Evolutionary conservation across 2,329 filamentous ascomycete genomes (phyloP), one percentile per base, ranked within the genome.

Genomic region (Aspergillus quadrilineatus): DNA sequence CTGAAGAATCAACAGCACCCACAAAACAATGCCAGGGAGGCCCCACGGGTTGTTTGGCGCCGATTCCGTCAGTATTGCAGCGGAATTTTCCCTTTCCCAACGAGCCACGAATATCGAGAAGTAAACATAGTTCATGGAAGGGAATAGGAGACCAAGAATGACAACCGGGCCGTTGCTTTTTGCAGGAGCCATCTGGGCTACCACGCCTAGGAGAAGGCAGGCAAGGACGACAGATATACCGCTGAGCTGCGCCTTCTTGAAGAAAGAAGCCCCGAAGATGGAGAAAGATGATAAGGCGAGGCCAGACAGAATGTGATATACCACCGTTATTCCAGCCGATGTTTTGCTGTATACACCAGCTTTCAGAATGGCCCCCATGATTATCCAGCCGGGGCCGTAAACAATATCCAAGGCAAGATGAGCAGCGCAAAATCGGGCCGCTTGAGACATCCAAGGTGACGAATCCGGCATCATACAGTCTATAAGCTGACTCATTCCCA

Each of bases 401-500:
- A 96, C 80, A 6, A 90, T 71, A 57, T 89, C 86, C 66, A 96
- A 94, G 0, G 91, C 85, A 28, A 94, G 70, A 69, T 96, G 90
- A 59, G 92, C 87, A 0, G 92, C 86, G 7, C 92, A 69, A 12
- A 96, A 80, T n/a, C 92, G 83, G 1, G 89, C 87, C 22, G 85
- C 84, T 73, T 93, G 90, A 8, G 89, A 86, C 66, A 90, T 81
- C 90, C 90, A 95, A 43, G 84, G 79, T 48, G 81, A 81, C 53
- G 82, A 81, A 54, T 89, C 89, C 0, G 90, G 88, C 80, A 94
- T 92, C 90, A 96, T 96, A 53, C 90, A 88, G 73, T 97, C 92
- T 43, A 97, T 85, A 29, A 97, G 79, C 60, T 92, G 89, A 4
- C 90, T 90, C 83, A 96, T 94, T 56, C 92, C 92, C 14, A 86